These are phyloP conservation scores for Entophlyctis helioformis DNA, from an alignment of 192 early-diverging fungal species.

Conservation along the genomic window DNA sequence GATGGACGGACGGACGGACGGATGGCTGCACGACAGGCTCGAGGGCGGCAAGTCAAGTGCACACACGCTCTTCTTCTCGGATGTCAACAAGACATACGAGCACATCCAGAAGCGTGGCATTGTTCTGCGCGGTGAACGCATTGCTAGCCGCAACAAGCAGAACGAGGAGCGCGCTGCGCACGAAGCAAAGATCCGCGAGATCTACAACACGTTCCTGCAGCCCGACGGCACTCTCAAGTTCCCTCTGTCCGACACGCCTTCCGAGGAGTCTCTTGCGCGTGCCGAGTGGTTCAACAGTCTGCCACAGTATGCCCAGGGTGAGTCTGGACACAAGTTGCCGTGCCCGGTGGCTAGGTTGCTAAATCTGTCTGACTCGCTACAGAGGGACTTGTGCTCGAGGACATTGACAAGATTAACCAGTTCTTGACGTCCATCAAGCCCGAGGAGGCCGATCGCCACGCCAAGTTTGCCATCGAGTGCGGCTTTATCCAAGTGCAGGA, in stretches of 20 bases:
- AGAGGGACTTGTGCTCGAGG: conserved; percentile 51
- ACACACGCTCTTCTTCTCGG: conserved; percentile 67
- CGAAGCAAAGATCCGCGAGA: no score
- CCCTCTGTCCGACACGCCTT: conserved; percentile 45
- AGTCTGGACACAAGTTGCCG: no score
- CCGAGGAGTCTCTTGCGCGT: conserved; percentile 40
- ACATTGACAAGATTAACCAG: conserved; percentile 63
- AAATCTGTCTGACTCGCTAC: no score
- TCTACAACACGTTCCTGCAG: no score
- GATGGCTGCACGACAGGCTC: no score
- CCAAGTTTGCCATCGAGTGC: conserved; percentile 2
- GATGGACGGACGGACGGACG: no score
- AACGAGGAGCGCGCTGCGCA: conserved; percentile 7
- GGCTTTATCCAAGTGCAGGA: conserved; percentile 9
- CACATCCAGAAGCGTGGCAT: conserved; percentile 68
- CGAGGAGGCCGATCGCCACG: conserved; percentile 19
- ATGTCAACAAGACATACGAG: conserved; percentile 74
- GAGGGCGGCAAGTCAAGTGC: conserved; percentile 20
- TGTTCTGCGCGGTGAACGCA: conserved; percentile 45
- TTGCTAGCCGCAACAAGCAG: conserved; percentile 37
- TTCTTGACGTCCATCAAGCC: conserved; percentile 52
- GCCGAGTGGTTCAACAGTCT: conserved; percentile 60
- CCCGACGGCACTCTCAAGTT: conserved; percentile 61
- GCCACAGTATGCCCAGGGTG: conserved; percentile 54
- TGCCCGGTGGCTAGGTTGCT: no score